phyloP scores from a whole-genome alignment of 1,284 basidiomycete genomes.

The Marasmius tenuissimus region DNA sequence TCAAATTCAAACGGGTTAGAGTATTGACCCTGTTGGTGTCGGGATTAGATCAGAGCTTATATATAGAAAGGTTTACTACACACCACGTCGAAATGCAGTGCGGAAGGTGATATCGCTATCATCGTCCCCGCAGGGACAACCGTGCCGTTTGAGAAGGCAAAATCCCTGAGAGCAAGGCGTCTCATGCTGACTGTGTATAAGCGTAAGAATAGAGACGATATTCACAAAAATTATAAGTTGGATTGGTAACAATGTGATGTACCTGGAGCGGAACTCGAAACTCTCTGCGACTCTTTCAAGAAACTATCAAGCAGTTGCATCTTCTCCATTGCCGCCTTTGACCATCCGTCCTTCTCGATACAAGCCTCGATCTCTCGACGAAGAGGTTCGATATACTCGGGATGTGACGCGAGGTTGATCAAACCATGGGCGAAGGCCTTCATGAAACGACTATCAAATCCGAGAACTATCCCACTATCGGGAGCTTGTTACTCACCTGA shows the following conservation, averaged over 20 bases:
- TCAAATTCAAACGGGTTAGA: slow-evolving; percentile 18
- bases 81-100: slow-evolving; percentile 19
- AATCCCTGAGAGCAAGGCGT: slow-evolving; percentile 18
- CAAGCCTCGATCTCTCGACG: slow-evolving; percentile 32
- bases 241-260: slow-evolving; percentile 4
- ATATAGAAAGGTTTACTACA: background rate
- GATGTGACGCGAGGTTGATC: slow-evolving; percentile 31
- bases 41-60: background rate
- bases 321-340: slow-evolving; percentile 29
- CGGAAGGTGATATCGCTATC: slow-evolving; percentile 10
- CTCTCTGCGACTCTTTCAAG: slow-evolving; percentile 29
- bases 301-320: slow-evolving; percentile 38
- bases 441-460: background rate
- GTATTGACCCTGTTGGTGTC: slow-evolving; percentile 10
- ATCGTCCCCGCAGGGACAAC: slow-evolving; percentile 18
- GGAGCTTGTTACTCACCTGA: background rate
- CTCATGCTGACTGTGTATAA: slow-evolving; percentile 11
- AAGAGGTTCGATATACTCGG: slow-evolving; percentile 28
- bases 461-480: background rate
- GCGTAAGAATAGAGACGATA: background rate
- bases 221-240: background rate
- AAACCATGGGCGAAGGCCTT: slow-evolving; percentile 31
- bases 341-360: slow-evolving; percentile 32
- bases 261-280: slow-evolving; percentile 22
- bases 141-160: slow-evolving; percentile 24